These are phyloP conservation scores for Hygrophoropsis aurantiaca DNA, from an alignment of 768 basidiomycete species.

Conservation along the genomic window DNA sequence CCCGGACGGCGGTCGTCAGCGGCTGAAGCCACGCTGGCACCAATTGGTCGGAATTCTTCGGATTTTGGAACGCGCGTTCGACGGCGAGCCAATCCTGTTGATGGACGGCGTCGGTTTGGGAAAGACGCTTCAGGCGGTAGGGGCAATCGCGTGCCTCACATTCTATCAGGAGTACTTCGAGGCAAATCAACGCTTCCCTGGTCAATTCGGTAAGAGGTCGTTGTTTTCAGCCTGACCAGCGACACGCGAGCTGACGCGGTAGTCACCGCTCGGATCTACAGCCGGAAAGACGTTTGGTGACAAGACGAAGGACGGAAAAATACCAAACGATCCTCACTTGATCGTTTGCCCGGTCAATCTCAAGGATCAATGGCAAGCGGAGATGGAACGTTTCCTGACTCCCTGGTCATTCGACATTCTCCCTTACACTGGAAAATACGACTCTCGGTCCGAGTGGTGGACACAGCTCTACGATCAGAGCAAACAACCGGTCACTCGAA, in stretches of 20 bases:
- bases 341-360: slow-evolving; percentile 1
- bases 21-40: slow-evolving; percentile 16
- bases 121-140: slow-evolving; percentile 20
- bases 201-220: background rate
- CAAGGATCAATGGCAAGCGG: background rate
- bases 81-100: slow-evolving; percentile 8
- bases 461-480: background rate
- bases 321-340: background rate
- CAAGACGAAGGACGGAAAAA: background rate
- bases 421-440: background rate
- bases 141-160: slow-evolving; percentile 10
- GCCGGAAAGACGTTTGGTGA: background rate
- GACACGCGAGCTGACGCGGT: background rate
- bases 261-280: background rate
- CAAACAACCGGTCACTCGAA: background rate
- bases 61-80: slow-evolving; percentile 10
- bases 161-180: background rate
- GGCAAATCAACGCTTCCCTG: background rate
- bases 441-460: background rate
- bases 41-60: slow-evolving; percentile 18
- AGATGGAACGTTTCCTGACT: background rate
- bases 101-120: slow-evolving; percentile 26
- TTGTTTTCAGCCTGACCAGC: background rate
- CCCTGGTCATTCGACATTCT: background rate
- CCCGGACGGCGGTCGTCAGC: background rate